Percentiles rank a stretch among this genome's conserved stretches.
Conservation (phyloP, 73 alveolate species). For the Effrenium voratum region DNA sequence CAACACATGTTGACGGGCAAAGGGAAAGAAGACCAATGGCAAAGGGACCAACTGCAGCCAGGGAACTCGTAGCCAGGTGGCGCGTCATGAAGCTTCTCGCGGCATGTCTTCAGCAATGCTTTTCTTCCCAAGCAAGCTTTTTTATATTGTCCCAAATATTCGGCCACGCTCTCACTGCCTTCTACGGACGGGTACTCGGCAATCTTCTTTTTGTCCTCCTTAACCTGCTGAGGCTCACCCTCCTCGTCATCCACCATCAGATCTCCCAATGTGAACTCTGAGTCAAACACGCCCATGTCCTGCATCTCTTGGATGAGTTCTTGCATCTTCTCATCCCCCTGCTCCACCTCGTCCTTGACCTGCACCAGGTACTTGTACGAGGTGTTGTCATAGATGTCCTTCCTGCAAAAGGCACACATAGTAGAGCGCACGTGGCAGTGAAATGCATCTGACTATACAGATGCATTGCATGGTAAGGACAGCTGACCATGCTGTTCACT, state of each 20-base stretch:
- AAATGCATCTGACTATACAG: no score
- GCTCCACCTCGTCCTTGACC: slow-evolving; percentile 45
- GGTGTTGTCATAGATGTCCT: neutral
- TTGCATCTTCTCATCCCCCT: slow-evolving; percentile 28
- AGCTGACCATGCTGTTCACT: no score
- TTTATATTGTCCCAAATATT: slow-evolving; percentile 40
- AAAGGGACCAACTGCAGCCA: neutral
- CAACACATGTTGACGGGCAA: neutral
- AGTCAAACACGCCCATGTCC: neutral
- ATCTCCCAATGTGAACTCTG: slow-evolving; percentile 32
- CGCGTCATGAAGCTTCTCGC: neutral
- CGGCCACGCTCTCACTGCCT: slow-evolving; percentile 15
- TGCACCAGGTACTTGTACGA: slow-evolving; percentile 11
- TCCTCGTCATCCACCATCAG: neutral
- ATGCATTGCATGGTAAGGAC: no score
- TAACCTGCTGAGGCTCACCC: neutral
- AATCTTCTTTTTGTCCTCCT: neutral
- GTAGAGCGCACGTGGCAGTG: no score
- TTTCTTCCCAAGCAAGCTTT: neutral
- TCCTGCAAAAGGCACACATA: no score
- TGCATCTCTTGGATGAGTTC: slow-evolving; percentile 27
- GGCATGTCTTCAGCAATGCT: neutral
- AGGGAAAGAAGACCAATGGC: neutral
- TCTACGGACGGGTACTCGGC: neutral
- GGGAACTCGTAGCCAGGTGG: neutral